Conservation (phyloP, 108 stramenopile species). For the Thalassiosira profunda region DNA sequence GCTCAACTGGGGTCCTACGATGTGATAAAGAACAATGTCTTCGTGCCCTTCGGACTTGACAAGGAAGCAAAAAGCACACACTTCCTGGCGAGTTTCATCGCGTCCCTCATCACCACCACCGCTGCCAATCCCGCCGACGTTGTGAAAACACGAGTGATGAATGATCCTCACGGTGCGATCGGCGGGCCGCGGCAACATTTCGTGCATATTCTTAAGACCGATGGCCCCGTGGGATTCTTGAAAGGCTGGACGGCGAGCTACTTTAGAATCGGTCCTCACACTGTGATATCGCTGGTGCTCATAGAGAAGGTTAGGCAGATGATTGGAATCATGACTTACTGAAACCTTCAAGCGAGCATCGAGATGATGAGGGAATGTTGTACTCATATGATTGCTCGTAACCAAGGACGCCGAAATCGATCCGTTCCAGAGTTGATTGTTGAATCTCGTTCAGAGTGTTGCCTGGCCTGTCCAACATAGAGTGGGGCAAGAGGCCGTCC, state of each 20-base stretch:
- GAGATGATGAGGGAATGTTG: no score
- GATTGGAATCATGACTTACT: constrained; percentile 35
- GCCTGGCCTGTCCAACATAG: no score
- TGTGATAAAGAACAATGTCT: constrained; percentile 29
- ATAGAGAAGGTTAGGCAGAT: constrained; percentile 31
- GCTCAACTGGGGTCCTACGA: constrained; percentile 35
- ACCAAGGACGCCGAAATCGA: no score
- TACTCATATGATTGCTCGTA: no score
- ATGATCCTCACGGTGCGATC: constrained; percentile 17
- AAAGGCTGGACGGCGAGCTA: constrained; percentile 35
- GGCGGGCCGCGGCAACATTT: constrained; percentile 14
- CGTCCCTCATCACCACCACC: constrained; percentile 21
- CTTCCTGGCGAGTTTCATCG: constrained; percentile 21
- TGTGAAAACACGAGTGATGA: constrained; percentile 35
- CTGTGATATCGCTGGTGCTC: constrained; percentile 19
- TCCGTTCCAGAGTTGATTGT: no score
- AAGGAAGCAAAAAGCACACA: constrained; percentile 20
- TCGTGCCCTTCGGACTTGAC: constrained; percentile 20
- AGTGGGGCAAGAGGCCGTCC: no score
- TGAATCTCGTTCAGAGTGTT: no score
- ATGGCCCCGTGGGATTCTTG: constrained; percentile 22
- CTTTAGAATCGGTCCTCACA: constrained; percentile 32
- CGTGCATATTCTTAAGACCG: background rate
- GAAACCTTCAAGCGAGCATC: no score
- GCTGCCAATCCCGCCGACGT: constrained; percentile 35